A percentile compares a stretch with the other conserved stretches of the same genome.
Evolutionary conservation across 345 rosid species (phyloP).

Genomic region (Acer yangbiense): DNA sequence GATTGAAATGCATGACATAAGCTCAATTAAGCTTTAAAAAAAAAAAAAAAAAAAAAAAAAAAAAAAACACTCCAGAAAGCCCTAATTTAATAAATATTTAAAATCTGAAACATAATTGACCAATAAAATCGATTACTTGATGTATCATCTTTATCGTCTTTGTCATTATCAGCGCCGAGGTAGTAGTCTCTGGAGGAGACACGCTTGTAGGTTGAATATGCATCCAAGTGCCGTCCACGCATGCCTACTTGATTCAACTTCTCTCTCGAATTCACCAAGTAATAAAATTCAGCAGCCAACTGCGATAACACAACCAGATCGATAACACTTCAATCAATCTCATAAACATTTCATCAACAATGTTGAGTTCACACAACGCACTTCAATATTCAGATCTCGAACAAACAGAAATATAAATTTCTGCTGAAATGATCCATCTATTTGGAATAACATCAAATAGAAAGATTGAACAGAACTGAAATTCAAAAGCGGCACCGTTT

Average conservation of each 20-base stretch:
- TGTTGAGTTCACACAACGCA: too few species aligned
- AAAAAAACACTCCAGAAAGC: not conserved
- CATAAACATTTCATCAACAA: too few species aligned
- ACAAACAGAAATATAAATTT: not conserved
- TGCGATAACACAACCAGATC: conserved; percentile 14
- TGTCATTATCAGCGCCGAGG: conserved; percentile 25
- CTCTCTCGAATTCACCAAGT: conserved; percentile 16
- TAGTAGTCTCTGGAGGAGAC: conserved; percentile 45
- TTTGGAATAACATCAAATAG: not conserved
- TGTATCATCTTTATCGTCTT: conserved; percentile 51
- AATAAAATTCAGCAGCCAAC: conserved; percentile 23
- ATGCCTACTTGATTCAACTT: conserved; percentile 34
- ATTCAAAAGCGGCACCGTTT: not conserved
- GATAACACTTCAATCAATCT: not conserved
- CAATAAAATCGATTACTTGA: conserved; percentile 37
- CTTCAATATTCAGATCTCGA: not conserved
- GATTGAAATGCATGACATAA: not conserved
- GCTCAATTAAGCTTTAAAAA: not conserved
- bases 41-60: not conserved
- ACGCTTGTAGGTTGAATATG: conserved; percentile 45
- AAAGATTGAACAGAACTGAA: too few species aligned
- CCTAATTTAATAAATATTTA: not conserved
- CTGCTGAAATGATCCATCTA: not conserved
- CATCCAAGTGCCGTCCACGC: conserved; percentile 74
- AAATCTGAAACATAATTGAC: not conserved